Conservation (phyloP, 805 yeast genomes). For the Candida coquimbonensis region DNA sequence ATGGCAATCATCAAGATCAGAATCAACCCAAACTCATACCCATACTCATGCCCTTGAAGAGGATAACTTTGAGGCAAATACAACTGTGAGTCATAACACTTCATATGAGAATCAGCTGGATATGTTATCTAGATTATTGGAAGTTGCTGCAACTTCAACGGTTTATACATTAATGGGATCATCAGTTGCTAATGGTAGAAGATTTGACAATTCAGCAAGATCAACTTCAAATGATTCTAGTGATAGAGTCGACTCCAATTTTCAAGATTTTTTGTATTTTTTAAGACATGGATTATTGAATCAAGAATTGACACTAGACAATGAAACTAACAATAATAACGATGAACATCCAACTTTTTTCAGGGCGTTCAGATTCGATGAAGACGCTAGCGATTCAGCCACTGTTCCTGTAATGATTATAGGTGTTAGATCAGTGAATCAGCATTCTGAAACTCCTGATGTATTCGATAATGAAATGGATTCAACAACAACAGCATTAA, state of each 20-base stretch:
- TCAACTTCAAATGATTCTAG: neutral
- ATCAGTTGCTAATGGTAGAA: conserved; percentile 19
- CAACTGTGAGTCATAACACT: neutral
- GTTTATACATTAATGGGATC: conserved; percentile 32
- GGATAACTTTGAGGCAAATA: neutral
- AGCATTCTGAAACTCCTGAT: conserved; percentile 6
- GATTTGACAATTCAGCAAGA: conserved; percentile 24
- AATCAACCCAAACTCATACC: neutral
- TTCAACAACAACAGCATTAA: too few species aligned
- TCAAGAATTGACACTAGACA: conserved; percentile 29
- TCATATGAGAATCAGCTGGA: conserved; percentile 29
- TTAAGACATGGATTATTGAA: conserved; percentile 33
- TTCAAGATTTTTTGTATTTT: conserved; percentile 37
- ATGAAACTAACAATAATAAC: neutral
- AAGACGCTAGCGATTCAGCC: conserved; percentile 1
- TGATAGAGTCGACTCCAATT: conserved; percentile 28
- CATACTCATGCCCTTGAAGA: neutral
- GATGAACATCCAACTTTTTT: conserved; percentile 27
- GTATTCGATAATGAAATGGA: too few species aligned
- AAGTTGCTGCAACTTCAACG: conserved; percentile 40
- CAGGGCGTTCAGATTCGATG: conserved; percentile 37
- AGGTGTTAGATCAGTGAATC: conserved; percentile 37
- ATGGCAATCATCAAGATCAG: neutral
- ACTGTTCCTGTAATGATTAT: conserved; percentile 42
- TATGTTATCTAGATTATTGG: conserved; percentile 35